These are phyloP conservation scores for Talaromyces stipitatus DNA, from an alignment of 495 filamentous ascomycete species.

Conservation along the genomic window DNA sequence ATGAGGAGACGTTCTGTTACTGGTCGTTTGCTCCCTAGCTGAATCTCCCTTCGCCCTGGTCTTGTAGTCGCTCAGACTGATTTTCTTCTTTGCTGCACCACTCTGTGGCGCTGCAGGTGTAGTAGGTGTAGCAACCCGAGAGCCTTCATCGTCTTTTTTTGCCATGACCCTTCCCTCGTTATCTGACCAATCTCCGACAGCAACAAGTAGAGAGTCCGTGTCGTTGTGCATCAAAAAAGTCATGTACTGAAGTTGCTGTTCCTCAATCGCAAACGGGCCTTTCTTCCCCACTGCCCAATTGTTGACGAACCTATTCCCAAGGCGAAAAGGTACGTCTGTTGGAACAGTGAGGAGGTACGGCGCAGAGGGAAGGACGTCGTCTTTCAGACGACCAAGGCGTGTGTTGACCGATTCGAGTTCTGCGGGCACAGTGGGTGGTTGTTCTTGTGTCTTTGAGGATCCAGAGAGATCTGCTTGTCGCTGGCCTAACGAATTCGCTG, in stretches of 20 bases:
- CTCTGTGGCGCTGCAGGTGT: slow-evolving; percentile 24
- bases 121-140: slow-evolving; percentile 16
- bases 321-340: slow-evolving; percentile 35
- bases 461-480: neutral
- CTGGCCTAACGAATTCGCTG: slow-evolving; percentile 27
- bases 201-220: slow-evolving; percentile 37
- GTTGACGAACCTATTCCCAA: slow-evolving; percentile 28
- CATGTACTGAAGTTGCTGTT: slow-evolving; percentile 48
- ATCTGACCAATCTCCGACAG: slow-evolving; percentile 47
- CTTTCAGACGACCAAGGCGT: slow-evolving; percentile 34
- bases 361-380: slow-evolving; percentile 38
- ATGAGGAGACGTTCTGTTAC: neutral
- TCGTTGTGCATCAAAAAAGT: slow-evolving; percentile 44
- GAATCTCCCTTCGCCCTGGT: slow-evolving; percentile 29
- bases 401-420: slow-evolving; percentile 30
- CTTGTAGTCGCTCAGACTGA: slow-evolving; percentile 44
- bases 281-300: slow-evolving; percentile 45
- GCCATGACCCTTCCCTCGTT: slow-evolving; percentile 39
- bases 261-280: slow-evolving; percentile 37
- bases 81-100: slow-evolving; percentile 38
- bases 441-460: slow-evolving; percentile 21
- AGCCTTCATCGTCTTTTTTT: slow-evolving; percentile 23
- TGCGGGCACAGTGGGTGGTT: slow-evolving; percentile 16
- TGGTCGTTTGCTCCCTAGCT: neutral
- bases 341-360: slow-evolving; percentile 44